Conservation (phyloP, 2,329 filamentous ascomycete genomes). For the Paraphoma chrysanthemicola region DNA sequence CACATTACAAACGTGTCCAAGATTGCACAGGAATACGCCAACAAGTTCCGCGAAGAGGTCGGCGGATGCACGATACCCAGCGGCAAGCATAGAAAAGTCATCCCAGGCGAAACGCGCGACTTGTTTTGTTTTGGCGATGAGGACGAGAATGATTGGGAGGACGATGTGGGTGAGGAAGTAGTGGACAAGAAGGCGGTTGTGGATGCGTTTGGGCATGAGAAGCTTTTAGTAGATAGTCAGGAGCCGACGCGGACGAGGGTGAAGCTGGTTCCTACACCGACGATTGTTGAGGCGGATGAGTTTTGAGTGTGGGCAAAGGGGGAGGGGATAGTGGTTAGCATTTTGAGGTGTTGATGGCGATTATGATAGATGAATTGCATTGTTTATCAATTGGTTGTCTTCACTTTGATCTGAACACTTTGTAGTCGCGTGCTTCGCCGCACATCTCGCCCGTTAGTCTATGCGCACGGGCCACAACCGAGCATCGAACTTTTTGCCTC, state of each 20-base stretch:
- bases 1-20: conserved; percentile 51
- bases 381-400: too few species aligned
- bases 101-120: conserved; percentile 59
- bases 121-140: conserved; percentile 68
- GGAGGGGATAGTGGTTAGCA: too few species aligned
- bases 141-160: conserved; percentile 37
- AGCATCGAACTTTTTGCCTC: too few species aligned
- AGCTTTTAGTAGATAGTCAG: not conserved
- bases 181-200: conserved; percentile 1
- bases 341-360: not conserved
- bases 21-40: conserved; percentile 61
- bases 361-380: too few species aligned
- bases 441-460: too few species aligned
- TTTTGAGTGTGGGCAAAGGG: too few species aligned
- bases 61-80: conserved; percentile 67
- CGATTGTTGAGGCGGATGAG: not conserved
- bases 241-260: not conserved
- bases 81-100: conserved; percentile 39
- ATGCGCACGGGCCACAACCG: too few species aligned
- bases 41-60: conserved; percentile 66
- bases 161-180: conserved; percentile 20
- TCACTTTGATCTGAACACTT: too few species aligned
- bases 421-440: too few species aligned
- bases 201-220: not conserved
- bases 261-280: not conserved